Evolutionary conservation across 805 yeast genomes (phyloP).

Genomic region (Saccharomyces kudriavzevii): DNA sequence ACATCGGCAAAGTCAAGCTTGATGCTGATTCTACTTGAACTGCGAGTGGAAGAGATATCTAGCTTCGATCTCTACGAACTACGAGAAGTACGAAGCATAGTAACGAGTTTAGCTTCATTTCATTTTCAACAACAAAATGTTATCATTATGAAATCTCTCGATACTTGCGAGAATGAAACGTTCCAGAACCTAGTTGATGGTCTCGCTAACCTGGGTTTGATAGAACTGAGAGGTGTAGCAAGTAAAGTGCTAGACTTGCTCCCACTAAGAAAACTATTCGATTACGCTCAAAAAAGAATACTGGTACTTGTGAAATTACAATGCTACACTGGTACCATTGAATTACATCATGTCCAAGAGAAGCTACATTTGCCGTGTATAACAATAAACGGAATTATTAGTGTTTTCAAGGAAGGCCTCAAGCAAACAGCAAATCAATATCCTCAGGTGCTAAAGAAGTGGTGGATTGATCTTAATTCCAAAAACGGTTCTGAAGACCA

Average conservation of each 20-base stretch:
- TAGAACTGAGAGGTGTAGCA: not conserved
- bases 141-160: not conserved
- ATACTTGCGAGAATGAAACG: not conserved
- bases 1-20: not conserved
- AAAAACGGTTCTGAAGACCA: not conserved
- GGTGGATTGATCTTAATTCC: conserved; percentile 19
- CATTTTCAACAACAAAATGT: not conserved
- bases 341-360: conserved; percentile 5
- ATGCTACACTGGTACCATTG: conserved; percentile 9
- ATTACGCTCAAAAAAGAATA: conserved; percentile 8
- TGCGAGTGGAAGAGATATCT: not conserved
- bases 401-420: conserved; percentile 9
- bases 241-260: conserved; percentile 1
- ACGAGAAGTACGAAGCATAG: not conserved
- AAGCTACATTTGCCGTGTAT: conserved; percentile 3
- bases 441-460: conserved; percentile 5
- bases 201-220: not conserved
- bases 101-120: not conserved
- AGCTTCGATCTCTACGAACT: not conserved
- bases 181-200: not conserved
- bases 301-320: conserved; percentile 10
- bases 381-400: conserved; percentile 8
- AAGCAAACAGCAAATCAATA: conserved; percentile 1
- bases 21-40: not conserved
- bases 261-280: conserved; percentile 6